A percentile compares a stretch with the other conserved stretches of the same genome.
Evolutionary conservation across 2,329 filamentous ascomycete genomes (phyloP).

Genomic region (Penicillium palitans): DNA sequence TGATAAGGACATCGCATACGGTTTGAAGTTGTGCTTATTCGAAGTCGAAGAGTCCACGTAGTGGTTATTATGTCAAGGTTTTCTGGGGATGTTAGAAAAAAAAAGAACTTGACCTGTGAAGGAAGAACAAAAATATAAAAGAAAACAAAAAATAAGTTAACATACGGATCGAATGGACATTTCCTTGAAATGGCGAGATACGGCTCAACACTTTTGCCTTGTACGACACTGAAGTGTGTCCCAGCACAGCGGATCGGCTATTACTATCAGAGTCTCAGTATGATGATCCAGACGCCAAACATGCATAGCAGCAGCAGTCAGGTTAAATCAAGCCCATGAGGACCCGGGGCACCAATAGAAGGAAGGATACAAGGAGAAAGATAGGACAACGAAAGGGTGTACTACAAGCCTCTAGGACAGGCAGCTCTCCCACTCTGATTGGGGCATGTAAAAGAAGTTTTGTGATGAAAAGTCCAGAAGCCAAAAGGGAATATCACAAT

Average conservation of each 20-base stretch:
- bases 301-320: constrained; percentile 10
- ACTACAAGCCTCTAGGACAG: neutral
- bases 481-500: constrained; percentile 2
- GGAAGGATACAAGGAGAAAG: neutral
- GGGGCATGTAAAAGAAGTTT: neutral
- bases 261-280: constrained; percentile 18
- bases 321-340: neutral
- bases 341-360: neutral
- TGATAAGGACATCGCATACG: constrained; percentile 42
- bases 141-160: neutral
- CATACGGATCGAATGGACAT: constrained; percentile 11
- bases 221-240: constrained; percentile 12
- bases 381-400: neutral
- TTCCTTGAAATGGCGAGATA: constrained; percentile 5
- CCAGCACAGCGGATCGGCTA: constrained; percentile 15
- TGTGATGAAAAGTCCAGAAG: neutral
- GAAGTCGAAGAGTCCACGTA: constrained; percentile 14
- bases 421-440: neutral
- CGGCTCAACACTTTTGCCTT: neutral
- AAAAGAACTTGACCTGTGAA: neutral
- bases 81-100: constrained; percentile 1
- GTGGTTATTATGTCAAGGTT: constrained; percentile 1
- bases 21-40: constrained; percentile 8
- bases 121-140: neutral
- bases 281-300: constrained; percentile 8